Evolutionary conservation across 345 rosid species (phyloP), one percentile per base, ranked within the genome.

Genomic region (Euclidium syriacum): DNA sequence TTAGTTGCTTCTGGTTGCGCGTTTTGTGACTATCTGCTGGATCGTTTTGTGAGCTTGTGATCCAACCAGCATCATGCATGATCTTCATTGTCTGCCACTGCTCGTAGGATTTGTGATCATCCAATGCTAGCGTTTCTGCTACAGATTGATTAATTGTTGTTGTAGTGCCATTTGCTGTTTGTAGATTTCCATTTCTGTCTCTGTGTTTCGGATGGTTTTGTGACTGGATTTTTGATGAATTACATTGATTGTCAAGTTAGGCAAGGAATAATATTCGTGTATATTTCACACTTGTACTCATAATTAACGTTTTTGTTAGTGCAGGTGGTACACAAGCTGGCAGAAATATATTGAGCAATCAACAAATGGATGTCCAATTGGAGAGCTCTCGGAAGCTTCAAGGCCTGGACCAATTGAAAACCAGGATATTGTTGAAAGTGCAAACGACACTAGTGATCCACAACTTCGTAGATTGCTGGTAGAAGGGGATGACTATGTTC

Each of bases 341-440:
- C 74, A 94, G 76, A 78, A 60, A 33, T 85, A 85, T 70, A 92
- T 87, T 58, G 82, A 82, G 38, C 79, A 67, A 60, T 79, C 69
- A 1, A 43, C 36, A 12, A 55, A 57, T 10, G 15, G 29, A 54
- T 53, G 30, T 67, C 67, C 54, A 61, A 75, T 67, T 67, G 72
- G 46, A 39, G 58, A 42, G 78, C 30, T 76, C 32, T 72, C 72
- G 0, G 52, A 59, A 39, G 53, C 23, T 53, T 43, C 67, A 4
- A 85, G 86, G 64, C 96, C 98, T 22, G 92, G 96, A 40, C 88
- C 95, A 0, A 83, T 91, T 50, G 90, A 88, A 50, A 91, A 88
- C 57, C 68, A 80, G 23, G 95, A 94, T 77, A 73, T 94, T 57
- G 48, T 87, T 8, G 75, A 82, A 41, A 67, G 30, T 46, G 80